Conservation (phyloP, 2,329 filamentous ascomycete species). For the Alternaria conjuncta region DNA sequence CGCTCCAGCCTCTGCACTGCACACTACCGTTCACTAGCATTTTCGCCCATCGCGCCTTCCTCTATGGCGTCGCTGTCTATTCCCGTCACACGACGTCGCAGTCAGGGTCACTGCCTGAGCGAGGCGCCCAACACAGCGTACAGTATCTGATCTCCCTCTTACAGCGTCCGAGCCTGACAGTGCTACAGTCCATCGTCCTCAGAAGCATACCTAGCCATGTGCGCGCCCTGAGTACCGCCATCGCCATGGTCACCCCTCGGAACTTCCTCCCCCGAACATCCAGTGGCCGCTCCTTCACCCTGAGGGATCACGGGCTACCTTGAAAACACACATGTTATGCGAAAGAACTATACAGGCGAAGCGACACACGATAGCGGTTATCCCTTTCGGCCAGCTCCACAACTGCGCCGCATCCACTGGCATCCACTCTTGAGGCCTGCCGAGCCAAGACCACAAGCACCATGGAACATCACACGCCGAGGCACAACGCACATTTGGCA, state of each 20-base stretch:
- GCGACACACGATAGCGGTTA: background rate
- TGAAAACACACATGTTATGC: background rate
- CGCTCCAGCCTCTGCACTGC: background rate
- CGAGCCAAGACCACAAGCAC: constrained; percentile 1
- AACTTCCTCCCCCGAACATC: background rate
- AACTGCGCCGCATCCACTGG: background rate
- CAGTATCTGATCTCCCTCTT: background rate
- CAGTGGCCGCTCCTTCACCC: constrained; percentile 2
- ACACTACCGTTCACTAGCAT: background rate
- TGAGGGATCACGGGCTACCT: background rate
- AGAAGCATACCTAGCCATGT: background rate
- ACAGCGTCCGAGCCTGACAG: constrained; percentile 4
- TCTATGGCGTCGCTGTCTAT: background rate
- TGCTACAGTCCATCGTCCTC: background rate
- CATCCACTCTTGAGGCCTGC: background rate
- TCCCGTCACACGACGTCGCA: constrained; percentile 12
- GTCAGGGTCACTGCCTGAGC: constrained; percentile 2
- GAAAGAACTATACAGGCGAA: background rate
- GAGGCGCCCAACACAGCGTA: constrained; percentile 4
- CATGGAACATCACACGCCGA: constrained; percentile 8
- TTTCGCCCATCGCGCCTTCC: constrained; percentile 7
- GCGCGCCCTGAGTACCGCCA: background rate
- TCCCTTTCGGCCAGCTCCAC: background rate
- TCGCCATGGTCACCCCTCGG: background rate
- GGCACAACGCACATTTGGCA: background rate